phyloP scores from a whole-genome alignment of 2,329 filamentous ascomycete genomes.

The Pseudogymnoascus sp. region DNA sequence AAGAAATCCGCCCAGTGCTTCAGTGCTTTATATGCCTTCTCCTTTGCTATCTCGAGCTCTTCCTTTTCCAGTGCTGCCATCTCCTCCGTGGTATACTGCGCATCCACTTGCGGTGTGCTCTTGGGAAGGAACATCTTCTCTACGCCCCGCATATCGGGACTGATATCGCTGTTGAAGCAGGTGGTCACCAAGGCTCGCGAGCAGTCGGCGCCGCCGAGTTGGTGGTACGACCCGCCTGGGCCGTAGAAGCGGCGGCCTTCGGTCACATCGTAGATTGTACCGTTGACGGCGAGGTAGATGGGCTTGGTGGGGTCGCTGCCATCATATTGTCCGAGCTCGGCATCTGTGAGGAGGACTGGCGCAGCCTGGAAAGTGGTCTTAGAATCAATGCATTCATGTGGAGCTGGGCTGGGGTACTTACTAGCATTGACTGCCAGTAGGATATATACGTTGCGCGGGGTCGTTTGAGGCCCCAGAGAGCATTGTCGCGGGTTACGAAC shows the following conservation, averaged over 20 bases:
- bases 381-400: background rate
- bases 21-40: constrained; percentile 59
- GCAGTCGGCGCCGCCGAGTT: constrained; percentile 82
- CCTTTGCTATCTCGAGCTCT: constrained; percentile 57
- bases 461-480: constrained; percentile 22
- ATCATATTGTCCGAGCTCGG: constrained; percentile 66
- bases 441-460: constrained; percentile 21
- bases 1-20: constrained; percentile 83
- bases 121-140: constrained; percentile 74
- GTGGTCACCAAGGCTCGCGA: constrained; percentile 84
- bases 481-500: constrained; percentile 26
- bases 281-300: constrained; percentile 85
- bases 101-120: constrained; percentile 55
- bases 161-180: constrained; percentile 74
- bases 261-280: constrained; percentile 79
- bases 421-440: constrained; percentile 21
- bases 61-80: constrained; percentile 46
- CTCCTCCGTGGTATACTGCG: constrained; percentile 46
- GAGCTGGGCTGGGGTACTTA: constrained; percentile 11
- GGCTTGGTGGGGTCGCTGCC: constrained; percentile 68
- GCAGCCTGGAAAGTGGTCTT: constrained; percentile 34
- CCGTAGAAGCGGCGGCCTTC: constrained; percentile 63
- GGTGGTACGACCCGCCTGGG: constrained; percentile 76
- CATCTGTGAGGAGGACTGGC: constrained; percentile 64
- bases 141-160: constrained; percentile 74